These are phyloP conservation scores for Leccinum incarnatum DNA, from an alignment of 768 basidiomycete species.

Conservation along the genomic window DNA sequence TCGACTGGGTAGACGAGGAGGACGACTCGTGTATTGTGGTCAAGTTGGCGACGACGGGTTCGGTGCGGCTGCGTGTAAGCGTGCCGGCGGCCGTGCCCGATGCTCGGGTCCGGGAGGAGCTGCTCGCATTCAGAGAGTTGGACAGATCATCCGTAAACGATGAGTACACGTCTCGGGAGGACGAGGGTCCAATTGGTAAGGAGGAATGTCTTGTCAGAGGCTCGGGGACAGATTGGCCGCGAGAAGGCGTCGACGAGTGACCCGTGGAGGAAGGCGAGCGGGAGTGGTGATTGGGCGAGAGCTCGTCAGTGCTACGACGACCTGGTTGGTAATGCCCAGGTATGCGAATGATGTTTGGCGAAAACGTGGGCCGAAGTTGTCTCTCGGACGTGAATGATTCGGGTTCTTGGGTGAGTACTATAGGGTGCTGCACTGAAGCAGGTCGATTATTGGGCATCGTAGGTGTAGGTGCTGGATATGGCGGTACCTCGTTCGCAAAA, in stretches of 20 bases:
- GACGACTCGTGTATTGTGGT: conserved; percentile 27
- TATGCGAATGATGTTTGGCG: conserved; percentile 64
- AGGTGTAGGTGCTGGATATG: conserved; percentile 31
- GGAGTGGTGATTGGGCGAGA: conserved; percentile 13
- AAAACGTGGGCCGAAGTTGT: conserved; percentile 66
- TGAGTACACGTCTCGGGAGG: conserved; percentile 19
- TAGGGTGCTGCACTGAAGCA: conserved; percentile 9
- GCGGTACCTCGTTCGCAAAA: conserved; percentile 19
- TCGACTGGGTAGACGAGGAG: conserved; percentile 18
- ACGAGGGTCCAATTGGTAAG: conserved; percentile 23
- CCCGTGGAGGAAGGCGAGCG: conserved; percentile 25
- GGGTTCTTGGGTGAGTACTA: conserved; percentile 24
- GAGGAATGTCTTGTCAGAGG: conserved; percentile 26
- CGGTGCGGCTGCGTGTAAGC: conserved; percentile 30
- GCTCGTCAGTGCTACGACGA: conserved; percentile 29
- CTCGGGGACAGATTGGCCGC: conserved; percentile 19
- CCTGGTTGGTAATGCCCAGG: conserved; percentile 53
- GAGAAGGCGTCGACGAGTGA: conserved; percentile 16
- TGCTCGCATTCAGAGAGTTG: conserved; percentile 17
- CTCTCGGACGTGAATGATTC: conserved; percentile 50
- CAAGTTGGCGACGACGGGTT: conserved; percentile 25
- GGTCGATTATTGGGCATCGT: conserved; percentile 11
- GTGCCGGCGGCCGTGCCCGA: not conserved
- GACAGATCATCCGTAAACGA: conserved; percentile 28
- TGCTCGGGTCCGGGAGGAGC: conserved; percentile 18